phyloP scores from a whole-genome alignment of 192 early-diverging fungal species.

The Coemansia sp. region DNA sequence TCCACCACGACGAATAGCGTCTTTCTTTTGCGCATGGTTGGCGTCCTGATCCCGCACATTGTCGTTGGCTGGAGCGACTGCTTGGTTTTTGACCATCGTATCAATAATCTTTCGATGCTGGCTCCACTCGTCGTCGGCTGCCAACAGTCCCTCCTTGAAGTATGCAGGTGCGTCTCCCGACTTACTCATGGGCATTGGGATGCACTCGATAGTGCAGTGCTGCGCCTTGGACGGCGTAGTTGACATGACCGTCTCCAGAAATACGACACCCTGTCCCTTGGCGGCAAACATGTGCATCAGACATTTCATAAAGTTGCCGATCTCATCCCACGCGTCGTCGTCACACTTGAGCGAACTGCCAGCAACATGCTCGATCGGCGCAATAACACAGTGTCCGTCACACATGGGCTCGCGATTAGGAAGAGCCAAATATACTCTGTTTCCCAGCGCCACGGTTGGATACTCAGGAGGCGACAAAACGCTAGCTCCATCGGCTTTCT shows the following conservation, averaged over 20 bases:
- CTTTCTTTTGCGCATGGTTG: constrained; percentile 28
- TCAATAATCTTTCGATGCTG: constrained; percentile 79
- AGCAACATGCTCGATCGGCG: constrained; percentile 82
- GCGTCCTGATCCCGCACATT: constrained; percentile 36
- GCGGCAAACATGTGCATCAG: constrained; percentile 86
- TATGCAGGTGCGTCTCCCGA: constrained; percentile 80
- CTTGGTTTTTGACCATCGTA: constrained; percentile 63
- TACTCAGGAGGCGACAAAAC: constrained; percentile 65
- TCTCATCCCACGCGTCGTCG: constrained; percentile 93
- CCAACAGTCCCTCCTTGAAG: constrained; percentile 85
- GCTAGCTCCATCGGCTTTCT: constrained; percentile 24
- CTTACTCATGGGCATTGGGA: constrained; percentile 81
- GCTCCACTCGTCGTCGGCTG: constrained; percentile 85
- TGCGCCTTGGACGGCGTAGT: constrained; percentile 63
- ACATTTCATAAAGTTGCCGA: constrained; percentile 95
- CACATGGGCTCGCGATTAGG: constrained; percentile 73
- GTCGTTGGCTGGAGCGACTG: constrained; percentile 18
- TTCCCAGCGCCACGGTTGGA: constrained; percentile 78
- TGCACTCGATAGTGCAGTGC: constrained; percentile 90
- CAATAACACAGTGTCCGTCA: constrained; percentile 88
- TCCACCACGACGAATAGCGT: constrained; percentile 58
- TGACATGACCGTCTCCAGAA: constrained; percentile 89
- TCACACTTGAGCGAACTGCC: constrained; percentile 82
- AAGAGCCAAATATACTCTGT: constrained; percentile 77
- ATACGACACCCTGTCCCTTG: constrained; percentile 70